Evolutionary conservation across 1,284 basidiomycete genomes (phyloP).

Genomic region (Tilletia caries): DNA sequence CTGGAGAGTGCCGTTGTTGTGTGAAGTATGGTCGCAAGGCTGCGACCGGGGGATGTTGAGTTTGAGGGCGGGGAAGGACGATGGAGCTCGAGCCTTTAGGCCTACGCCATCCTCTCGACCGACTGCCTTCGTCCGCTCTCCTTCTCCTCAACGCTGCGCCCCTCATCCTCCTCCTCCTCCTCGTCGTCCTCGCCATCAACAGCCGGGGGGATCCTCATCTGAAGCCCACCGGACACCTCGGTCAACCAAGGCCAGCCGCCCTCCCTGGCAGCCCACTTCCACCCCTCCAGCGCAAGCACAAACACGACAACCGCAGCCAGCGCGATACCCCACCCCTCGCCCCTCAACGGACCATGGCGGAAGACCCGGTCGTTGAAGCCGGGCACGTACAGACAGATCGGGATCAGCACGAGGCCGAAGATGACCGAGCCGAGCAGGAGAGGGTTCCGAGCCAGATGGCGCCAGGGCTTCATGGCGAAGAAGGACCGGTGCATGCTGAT

Average conservation of each 20-base stretch:
- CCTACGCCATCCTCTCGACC: not conserved
- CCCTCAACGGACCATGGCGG: conserved; percentile 35
- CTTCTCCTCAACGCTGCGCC: not conserved
- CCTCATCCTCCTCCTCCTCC: not conserved
- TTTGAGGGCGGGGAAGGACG: no score
- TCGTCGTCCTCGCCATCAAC: conserved; percentile 1
- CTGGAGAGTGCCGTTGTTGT: no score
- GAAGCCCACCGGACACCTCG: conserved; percentile 31
- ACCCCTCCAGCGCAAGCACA: conserved; percentile 33
- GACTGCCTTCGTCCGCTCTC: not conserved
- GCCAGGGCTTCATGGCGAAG: conserved; percentile 26
- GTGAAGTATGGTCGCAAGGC: no score
- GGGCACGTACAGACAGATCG: conserved; percentile 45
- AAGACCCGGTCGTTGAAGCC: conserved; percentile 45
- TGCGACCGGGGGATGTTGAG: no score
- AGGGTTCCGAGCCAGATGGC: conserved; percentile 23
- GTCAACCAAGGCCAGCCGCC: conserved; percentile 44
- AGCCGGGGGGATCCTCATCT: not conserved
- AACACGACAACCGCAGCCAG: conserved; percentile 36
- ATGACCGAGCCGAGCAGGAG: conserved; percentile 44
- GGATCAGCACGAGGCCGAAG: conserved; percentile 36
- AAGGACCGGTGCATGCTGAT: conserved; percentile 43
- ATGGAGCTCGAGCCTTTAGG: not conserved
- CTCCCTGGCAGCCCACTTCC: conserved; percentile 40
- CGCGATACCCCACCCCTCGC: conserved; percentile 40